phyloP scores from a whole-genome alignment of 2,329 filamentous ascomycete genomes.

The Aspergillus sp. region DNA sequence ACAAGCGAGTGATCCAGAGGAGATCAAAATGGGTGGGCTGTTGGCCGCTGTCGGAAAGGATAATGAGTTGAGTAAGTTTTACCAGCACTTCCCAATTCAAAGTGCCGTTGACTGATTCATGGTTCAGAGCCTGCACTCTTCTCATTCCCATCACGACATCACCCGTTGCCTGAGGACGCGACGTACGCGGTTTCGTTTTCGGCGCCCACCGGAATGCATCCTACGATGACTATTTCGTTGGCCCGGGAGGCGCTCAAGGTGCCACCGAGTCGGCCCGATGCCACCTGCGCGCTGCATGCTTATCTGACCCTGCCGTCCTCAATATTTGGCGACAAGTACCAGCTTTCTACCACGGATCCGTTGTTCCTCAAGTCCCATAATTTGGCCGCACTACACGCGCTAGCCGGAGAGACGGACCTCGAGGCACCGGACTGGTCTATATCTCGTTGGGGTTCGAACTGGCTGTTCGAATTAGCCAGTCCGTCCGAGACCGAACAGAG shows the following conservation, averaged over 20 bases:
- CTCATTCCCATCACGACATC: conserved; percentile 78
- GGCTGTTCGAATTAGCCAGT: conserved; percentile 71
- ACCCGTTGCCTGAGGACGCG: conserved; percentile 50
- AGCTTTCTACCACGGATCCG: conserved; percentile 58
- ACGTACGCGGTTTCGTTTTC: conserved; percentile 65
- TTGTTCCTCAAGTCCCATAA: conserved; percentile 82
- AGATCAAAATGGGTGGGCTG: conserved; percentile 75
- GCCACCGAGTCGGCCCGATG: conserved; percentile 45
- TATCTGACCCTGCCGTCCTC: conserved; percentile 79
- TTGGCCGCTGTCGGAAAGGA: conserved; percentile 77
- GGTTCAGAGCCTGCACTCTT: conserved; percentile 70
- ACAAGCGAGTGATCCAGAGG: conserved; percentile 59
- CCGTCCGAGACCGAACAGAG: conserved; percentile 36
- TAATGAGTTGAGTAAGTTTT: conserved; percentile 58
- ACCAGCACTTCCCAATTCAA: neutral
- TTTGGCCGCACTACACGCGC: conserved; percentile 64
- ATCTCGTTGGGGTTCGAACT: conserved; percentile 72
- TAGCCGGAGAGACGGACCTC: conserved; percentile 78
- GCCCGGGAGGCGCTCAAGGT: conserved; percentile 51
- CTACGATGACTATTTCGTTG: conserved; percentile 70
- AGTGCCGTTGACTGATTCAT: neutral
- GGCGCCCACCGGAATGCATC: conserved; percentile 78
- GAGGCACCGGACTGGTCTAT: conserved; percentile 85
- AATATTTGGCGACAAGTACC: conserved; percentile 86
- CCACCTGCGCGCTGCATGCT: conserved; percentile 71